These are phyloP conservation scores for Chalciporus pseudorubinellus DNA, from an alignment of 768 basidiomycete genomes.

Conservation along the genomic window DNA sequence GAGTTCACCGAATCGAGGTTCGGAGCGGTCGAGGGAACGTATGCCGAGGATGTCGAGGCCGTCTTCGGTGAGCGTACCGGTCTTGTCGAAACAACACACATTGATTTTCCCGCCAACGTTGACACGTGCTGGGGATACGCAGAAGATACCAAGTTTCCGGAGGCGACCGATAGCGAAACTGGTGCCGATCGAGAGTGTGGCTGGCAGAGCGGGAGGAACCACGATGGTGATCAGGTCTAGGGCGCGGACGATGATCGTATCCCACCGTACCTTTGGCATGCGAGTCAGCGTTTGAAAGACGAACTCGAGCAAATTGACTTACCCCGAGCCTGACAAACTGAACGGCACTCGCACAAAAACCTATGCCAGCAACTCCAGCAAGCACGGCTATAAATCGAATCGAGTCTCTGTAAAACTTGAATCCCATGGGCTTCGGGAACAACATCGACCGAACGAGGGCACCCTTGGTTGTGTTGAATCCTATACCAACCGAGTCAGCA, in stretches of 20 bases:
- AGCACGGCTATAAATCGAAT: constrained; percentile 89
- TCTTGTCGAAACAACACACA: constrained; percentile 98
- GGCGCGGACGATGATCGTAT: constrained; percentile 87
- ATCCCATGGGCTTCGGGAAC: constrained; percentile 97
- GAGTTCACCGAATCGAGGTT: constrained; percentile 85
- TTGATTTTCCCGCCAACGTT: constrained; percentile 97
- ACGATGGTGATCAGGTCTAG: constrained; percentile 96
- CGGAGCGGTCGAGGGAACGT: constrained; percentile 74
- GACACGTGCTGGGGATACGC: constrained; percentile 93
- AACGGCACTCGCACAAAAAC: constrained; percentile 88
- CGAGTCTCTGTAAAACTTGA: constrained; percentile 96
- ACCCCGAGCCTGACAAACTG: constrained; percentile 92
- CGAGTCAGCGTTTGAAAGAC: constrained; percentile 3
- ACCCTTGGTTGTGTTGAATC: constrained; percentile 97
- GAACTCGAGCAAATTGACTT: constrained; percentile 25
- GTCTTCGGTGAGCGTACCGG: constrained; percentile 97
- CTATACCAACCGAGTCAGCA: constrained; percentile 35
- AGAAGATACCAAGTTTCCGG: constrained; percentile 85
- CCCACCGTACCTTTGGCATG: constrained; percentile 69
- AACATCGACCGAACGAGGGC: constrained; percentile 95
- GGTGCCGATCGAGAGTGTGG: constrained; percentile 95
- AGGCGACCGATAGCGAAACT: constrained; percentile 91
- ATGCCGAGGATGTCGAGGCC: constrained; percentile 96
- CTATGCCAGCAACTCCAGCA: constrained; percentile 84
- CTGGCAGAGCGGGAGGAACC: constrained; percentile 95